phyloP scores from a whole-genome alignment of 495 filamentous ascomycete genomes.

The Rhypophila decipiens region DNA sequence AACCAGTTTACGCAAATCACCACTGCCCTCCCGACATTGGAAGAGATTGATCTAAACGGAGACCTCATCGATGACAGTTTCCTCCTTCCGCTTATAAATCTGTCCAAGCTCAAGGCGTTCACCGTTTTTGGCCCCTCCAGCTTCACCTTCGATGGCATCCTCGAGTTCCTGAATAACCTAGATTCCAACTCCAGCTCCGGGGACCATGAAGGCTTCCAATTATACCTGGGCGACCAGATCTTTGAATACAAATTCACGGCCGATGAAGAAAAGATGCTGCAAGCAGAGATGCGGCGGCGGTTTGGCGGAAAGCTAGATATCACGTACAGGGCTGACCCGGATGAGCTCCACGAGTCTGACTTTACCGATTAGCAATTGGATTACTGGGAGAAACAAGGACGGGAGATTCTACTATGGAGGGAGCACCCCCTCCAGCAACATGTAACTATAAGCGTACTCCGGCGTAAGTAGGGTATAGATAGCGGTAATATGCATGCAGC shows the following conservation, averaged over 20 bases:
- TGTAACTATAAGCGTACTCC: no score
- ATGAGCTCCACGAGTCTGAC: constrained; percentile 27
- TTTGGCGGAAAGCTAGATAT: constrained; percentile 24
- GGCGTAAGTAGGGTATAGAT: no score
- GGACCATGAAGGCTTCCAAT: constrained; percentile 17
- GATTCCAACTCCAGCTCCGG: constrained; percentile 19
- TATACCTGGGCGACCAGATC: constrained; percentile 22
- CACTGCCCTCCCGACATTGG: constrained; percentile 39
- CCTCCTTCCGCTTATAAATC: constrained; percentile 30
- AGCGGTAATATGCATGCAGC: no score
- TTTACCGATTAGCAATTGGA: constrained; percentile 23
- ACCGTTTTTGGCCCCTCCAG: constrained; percentile 39
- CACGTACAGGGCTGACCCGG: constrained; percentile 21
- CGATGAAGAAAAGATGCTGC: constrained; percentile 13
- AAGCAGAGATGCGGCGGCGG: constrained; percentile 7
- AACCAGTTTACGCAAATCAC: constrained; percentile 13
- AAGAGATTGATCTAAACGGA: constrained; percentile 51
- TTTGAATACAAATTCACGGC: constrained; percentile 14
- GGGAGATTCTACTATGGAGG: no score
- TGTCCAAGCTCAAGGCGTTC: constrained; percentile 38
- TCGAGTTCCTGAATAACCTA: constrained; percentile 40
- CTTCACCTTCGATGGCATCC: constrained; percentile 41
- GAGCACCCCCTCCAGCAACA: no score
- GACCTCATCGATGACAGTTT: constrained; percentile 48
- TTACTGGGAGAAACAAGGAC: no score